Evolutionary conservation across 495 filamentous ascomycete species (phyloP).

Genomic region (Penicillium malachiteum): DNA sequence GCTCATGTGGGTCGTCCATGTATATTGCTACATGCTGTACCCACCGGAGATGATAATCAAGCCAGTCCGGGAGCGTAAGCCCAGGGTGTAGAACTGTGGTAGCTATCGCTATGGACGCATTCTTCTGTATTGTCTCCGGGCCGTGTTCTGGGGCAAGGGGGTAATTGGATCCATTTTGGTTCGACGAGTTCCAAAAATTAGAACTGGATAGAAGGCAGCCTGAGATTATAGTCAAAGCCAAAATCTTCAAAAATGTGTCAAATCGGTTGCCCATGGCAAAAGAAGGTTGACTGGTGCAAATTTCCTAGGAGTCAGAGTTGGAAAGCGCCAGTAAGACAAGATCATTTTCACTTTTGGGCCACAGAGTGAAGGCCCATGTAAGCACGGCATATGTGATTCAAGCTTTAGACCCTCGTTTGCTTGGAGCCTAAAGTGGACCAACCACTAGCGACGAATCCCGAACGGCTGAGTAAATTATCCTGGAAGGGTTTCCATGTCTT

Average conservation of each 20-base stretch:
- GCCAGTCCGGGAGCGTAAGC: constrained; percentile 2
- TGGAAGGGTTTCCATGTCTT: no score
- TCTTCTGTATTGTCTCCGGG: not conserved
- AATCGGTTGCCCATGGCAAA: not conserved
- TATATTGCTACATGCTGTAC: constrained; percentile 4
- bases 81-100: constrained; percentile 1
- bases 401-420: no score
- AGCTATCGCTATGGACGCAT: constrained; percentile 1
- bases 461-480: no score
- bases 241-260: not conserved
- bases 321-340: no score
- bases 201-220: not conserved
- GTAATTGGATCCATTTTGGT: not conserved
- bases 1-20: constrained; percentile 7
- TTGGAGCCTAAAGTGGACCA: no score
- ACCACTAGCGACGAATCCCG: no score
- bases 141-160: not conserved
- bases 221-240: not conserved
- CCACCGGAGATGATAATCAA: constrained; percentile 5
- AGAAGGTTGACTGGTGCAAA: no score
- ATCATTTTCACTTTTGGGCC: no score
- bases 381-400: no score
- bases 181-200: not conserved
- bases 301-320: no score
- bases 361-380: no score